Conservation (phyloP, 805 yeast genomes). For the Clavispora asparagi region DNA sequence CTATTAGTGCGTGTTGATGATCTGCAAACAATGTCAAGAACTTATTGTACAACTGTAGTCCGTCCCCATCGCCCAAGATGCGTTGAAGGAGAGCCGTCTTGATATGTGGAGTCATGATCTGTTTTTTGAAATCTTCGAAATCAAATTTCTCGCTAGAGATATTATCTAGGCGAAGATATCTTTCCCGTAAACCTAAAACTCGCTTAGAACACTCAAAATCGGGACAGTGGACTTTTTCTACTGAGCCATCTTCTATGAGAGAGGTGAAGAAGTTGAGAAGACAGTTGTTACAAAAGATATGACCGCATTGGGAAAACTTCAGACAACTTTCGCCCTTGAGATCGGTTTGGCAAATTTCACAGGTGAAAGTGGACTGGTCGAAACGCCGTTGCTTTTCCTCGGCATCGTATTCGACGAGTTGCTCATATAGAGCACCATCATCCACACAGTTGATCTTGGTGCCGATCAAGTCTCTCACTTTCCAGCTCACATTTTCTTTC, state of each 20-base stretch:
- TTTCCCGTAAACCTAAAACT: constrained; percentile 12
- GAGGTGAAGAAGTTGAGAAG: constrained; percentile 14
- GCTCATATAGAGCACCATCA: constrained; percentile 9
- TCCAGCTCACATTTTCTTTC: constrained; percentile 10
- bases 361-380: constrained; percentile 34
- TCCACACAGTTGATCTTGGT: constrained; percentile 3
- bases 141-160: constrained; percentile 13
- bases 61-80: constrained; percentile 17
- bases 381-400: constrained; percentile 21
- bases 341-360: constrained; percentile 54
- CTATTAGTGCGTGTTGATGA: constrained; percentile 39
- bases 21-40: constrained; percentile 34
- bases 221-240: constrained; percentile 54
- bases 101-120: constrained; percentile 40
- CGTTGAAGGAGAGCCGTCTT: constrained; percentile 26
- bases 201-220: constrained; percentile 42
- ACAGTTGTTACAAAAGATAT: constrained; percentile 13
- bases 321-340: constrained; percentile 41
- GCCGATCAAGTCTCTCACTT: constrained; percentile 2
- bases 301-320: constrained; percentile 22
- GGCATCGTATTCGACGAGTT: constrained; percentile 17
- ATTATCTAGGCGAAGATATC: constrained; percentile 15
- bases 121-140: constrained; percentile 25
- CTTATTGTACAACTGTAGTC: constrained; percentile 2
- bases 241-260: constrained; percentile 43